Percentiles rank a stretch among this genome's conserved stretches.
These are phyloP conservation scores for Apiospora rasikravindrae DNA, from an alignment of 2,329 filamentous ascomycete species.

Conservation along the genomic window DNA sequence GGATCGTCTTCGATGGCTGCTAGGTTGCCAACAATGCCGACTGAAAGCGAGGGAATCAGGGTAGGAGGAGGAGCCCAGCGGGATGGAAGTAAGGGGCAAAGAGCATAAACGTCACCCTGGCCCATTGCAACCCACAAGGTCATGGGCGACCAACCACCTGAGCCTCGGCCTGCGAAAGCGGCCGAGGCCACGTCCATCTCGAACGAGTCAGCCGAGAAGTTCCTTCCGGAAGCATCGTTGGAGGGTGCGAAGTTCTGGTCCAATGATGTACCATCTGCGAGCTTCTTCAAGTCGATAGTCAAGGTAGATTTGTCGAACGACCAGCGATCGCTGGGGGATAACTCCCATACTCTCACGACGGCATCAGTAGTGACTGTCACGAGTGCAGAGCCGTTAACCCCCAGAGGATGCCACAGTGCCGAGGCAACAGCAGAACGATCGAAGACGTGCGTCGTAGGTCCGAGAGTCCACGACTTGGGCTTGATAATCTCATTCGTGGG, in stretches of 20 bases:
- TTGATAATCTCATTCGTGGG: slow-evolving; percentile 73
- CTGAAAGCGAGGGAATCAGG: slow-evolving; percentile 80
- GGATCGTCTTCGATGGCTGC: slow-evolving; percentile 66
- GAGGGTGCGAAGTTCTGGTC: slow-evolving; percentile 86
- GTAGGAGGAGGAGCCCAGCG: slow-evolving; percentile 82
- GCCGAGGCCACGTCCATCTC: slow-evolving; percentile 95
- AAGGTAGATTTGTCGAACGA: slow-evolving; percentile 85
- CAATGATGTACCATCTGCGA: slow-evolving; percentile 81
- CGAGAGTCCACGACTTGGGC: slow-evolving; percentile 88
- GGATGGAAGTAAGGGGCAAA: slow-evolving; percentile 87
- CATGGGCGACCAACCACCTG: slow-evolving; percentile 93
- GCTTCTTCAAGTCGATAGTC: slow-evolving; percentile 85
- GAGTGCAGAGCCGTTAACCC: slow-evolving; percentile 78
- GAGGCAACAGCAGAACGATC: slow-evolving; percentile 82
- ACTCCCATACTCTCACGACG: slow-evolving; percentile 87
- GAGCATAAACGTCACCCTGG: slow-evolving; percentile 88
- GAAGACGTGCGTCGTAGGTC: slow-evolving; percentile 88
- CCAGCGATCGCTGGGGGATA: slow-evolving; percentile 82
- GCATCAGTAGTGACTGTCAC: slow-evolving; percentile 90
- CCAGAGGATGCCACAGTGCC: slow-evolving; percentile 90
- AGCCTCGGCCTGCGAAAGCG: slow-evolving; percentile 70
- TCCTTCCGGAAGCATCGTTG: slow-evolving; percentile 73
- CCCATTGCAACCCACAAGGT: slow-evolving; percentile 97
- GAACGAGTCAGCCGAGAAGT: slow-evolving; percentile 85
- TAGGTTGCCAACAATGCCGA: slow-evolving; percentile 79